phyloP scores from a whole-genome alignment of 768 basidiomycete species.

The Amanita exitialis region DNA sequence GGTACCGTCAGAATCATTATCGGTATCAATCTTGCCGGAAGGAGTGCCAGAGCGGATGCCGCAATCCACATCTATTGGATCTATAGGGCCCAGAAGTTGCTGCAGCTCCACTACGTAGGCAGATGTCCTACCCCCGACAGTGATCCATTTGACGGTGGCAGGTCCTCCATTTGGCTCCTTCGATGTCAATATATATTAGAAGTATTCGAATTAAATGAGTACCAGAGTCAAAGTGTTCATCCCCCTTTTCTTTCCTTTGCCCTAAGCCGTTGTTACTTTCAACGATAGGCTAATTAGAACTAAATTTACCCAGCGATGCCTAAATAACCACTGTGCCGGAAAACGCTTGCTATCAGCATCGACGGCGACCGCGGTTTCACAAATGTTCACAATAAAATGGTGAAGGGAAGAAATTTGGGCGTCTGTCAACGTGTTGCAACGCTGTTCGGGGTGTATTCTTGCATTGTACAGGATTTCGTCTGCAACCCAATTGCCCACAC shows the following conservation, averaged over 20 bases:
- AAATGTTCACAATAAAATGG: conserved; percentile 42
- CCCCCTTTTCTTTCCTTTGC: conserved; percentile 43
- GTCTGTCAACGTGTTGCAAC: conserved; percentile 43
- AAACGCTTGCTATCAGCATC: conserved; percentile 64
- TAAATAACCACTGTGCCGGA: conserved; percentile 59
- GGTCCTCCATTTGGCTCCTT: conserved; percentile 52
- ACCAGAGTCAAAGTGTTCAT: conserved; percentile 37
- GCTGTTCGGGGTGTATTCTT: conserved; percentile 61
- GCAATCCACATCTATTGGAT: not conserved
- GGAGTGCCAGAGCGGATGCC: not conserved
- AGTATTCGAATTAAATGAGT: conserved; percentile 1
- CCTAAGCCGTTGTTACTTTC: conserved; percentile 20
- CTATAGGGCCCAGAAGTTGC: too few relatives aligned
- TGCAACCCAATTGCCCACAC: conserved; percentile 81
- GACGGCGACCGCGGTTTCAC: conserved; percentile 49
- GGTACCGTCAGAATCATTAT: not conserved
- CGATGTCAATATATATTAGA: conserved; percentile 3
- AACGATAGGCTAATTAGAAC: not conserved
- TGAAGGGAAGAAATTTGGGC: conserved; percentile 42
- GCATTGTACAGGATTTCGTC: conserved; percentile 73
- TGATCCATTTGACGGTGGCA: conserved; percentile 69
- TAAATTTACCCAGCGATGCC: conserved; percentile 50
- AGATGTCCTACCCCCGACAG: conserved; percentile 70
- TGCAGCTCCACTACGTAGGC: conserved; percentile 64
- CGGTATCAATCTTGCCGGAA: not conserved